Conservation (phyloP, 1,284 basidiomycete species). For the Boletellus deceptivus region DNA sequence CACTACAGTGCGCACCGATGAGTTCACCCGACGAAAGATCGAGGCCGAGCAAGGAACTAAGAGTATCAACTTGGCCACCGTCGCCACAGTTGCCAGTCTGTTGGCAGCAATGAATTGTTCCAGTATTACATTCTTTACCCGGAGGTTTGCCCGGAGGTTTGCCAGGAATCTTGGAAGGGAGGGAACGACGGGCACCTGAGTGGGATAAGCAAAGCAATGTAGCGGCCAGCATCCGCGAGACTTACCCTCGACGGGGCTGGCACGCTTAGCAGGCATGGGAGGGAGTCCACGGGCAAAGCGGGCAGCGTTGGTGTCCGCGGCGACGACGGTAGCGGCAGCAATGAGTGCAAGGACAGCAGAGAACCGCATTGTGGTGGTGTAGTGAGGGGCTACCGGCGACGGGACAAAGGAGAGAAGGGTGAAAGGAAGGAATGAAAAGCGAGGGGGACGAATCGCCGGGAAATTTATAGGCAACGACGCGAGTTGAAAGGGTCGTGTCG, state of each 20-base stretch:
- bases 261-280: slow-evolving; percentile 33
- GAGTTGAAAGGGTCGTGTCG: slow-evolving; percentile 16
- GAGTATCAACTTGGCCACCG: background rate
- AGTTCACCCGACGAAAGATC: background rate
- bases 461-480: background rate
- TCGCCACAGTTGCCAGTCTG: slow-evolving; percentile 12
- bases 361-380: slow-evolving; percentile 42
- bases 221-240: background rate
- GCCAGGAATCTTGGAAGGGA: slow-evolving; percentile 30
- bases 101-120: slow-evolving; percentile 43
- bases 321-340: slow-evolving; percentile 35
- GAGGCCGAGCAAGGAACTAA: background rate
- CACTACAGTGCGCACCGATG: background rate
- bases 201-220: background rate
- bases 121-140: slow-evolving; percentile 35
- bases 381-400: too few species aligned
- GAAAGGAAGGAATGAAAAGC: slow-evolving; percentile 1
- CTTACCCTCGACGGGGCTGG: slow-evolving; percentile 19
- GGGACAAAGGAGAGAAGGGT: background rate
- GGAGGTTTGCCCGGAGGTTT: too few species aligned
- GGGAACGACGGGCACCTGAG: slow-evolving; percentile 27
- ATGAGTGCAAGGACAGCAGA: slow-evolving; percentile 36
- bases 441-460: background rate
- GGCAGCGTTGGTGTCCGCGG: slow-evolving; percentile 47
- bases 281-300: slow-evolving; percentile 51